Base-by-base conservation (phyloP, 2,329 filamentous ascomycete species). In the Fusarium agapanthi region DNA sequence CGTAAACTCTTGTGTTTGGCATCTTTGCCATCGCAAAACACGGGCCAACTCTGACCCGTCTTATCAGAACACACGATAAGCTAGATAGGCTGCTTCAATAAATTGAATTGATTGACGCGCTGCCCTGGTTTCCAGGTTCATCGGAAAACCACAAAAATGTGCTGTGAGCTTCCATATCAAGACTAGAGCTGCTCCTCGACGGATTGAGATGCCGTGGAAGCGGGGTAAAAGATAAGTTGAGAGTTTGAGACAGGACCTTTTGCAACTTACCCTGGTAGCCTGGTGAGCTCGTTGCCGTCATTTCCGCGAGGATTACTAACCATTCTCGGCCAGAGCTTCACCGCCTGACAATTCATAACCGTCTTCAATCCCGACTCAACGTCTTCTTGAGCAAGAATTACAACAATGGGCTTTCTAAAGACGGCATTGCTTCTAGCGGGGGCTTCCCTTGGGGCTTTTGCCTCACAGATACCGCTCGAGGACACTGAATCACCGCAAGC, bases 121-220 rank as follows among this genome's bases (percentile, higher is more conserved):
- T 32, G 28, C 45, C 45, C 22, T 32, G 16, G 22, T 50, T 22
- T 24, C 8, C 16, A 24, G 16, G 4, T 50, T 20, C 8, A 6
- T 20, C 3, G 10, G 10, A 28, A 18, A 54, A 41, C 41, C 9
- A 24, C n/a, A 32, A 37, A 38, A 37, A 47, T 28, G 9, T 41
- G 18, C 40, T 28, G 12, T 14, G 56, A 64, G 58, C 58, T 69
- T 61, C 66, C 65, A 20, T 34, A 58, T 69, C 38, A 38, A 69
- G 65, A 45, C 45, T 69, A 69, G 66, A 69, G 30, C 50, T 54
- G 28, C 34, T 48, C 20, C 22, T 18, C 8, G 11, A 60, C 40
- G 45, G 16, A 15, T 16, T 35, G 28, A 47, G 20, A 30, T 37
- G 38, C 41, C n/a, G 14, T 37, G 22, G 37, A 48, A 69, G 66